Evolutionary conservation across 495 filamentous ascomycete genomes (phyloP), one percentile per base, ranked within the genome.

Genomic region (Penicillium soppii): DNA sequence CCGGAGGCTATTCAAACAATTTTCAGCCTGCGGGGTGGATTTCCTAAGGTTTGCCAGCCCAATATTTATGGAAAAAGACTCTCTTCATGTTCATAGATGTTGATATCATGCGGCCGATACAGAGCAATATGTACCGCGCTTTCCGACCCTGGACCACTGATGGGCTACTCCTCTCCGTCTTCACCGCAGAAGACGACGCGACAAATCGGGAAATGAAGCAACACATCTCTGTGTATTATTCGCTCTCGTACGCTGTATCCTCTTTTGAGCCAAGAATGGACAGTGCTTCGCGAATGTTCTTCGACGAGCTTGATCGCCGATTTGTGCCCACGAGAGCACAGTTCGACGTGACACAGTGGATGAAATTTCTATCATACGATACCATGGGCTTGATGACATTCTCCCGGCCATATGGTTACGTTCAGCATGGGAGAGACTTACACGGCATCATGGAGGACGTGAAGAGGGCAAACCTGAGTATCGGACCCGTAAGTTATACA

Each of bases 251-350:
- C 32, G 36, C 46, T 21, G 36, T 49, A 49, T 32, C 25, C 25
- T 22, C 21, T 20, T 66, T 83, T 9, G 81, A 80, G 2, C 81
- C 81, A 8, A 71, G 78, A 19, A 70, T 73, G 20, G 65, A 49
- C 40, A n/a, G 36, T 29, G 25, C 46, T 29, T 15, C 25, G 7
- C 22, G 7, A 21, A 30, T 84, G 8, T 81, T 75, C 43, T 73
- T 82, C 16, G 55, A 71, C 27, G 71, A 71, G 19, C 54, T 40
- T 49, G 38, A 54, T 39, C 20, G 17, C 25, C 29, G 30, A 17
- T 41, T 47, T 20, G 22, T 40, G 46, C 22, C 22, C 17, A 54
- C 33, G 19, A 29, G 25, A 43, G 19, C 23, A 29, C 23, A 29
- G 7, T 49, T 49, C 19, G 46, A 49, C 22, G 5, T 27, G 26